These are phyloP conservation scores for Arthrobotrys entomopaga DNA, from an alignment of 2,329 filamentous ascomycete species.

Conservation along the genomic window DNA sequence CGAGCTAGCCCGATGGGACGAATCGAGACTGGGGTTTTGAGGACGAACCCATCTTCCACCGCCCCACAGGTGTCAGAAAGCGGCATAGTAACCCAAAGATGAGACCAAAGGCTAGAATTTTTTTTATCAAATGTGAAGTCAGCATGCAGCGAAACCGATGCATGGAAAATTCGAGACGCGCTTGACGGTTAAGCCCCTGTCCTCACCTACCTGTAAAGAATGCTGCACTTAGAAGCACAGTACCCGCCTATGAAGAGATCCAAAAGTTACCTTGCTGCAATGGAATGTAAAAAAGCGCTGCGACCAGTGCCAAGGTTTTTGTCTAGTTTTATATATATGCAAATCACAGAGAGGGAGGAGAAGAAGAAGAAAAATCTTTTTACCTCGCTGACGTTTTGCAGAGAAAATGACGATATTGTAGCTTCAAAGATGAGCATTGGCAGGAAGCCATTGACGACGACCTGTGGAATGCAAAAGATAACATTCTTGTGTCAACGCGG, in stretches of 20 bases:
- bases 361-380: background rate
- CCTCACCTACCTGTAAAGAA: constrained; percentile 50
- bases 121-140: constrained; percentile 10
- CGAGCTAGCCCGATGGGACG: constrained; percentile 16
- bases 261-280: constrained; percentile 28
- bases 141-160: constrained; percentile 26
- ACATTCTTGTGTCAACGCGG: constrained; percentile 46
- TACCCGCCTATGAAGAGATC: constrained; percentile 42
- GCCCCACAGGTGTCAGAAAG: constrained; percentile 52
- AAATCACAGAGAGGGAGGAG: background rate
- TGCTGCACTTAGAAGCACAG: constrained; percentile 52
- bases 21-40: constrained; percentile 8
- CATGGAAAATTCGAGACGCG: constrained; percentile 43
- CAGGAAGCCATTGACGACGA: constrained; percentile 53
- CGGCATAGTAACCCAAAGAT: constrained; percentile 51
- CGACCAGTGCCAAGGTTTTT: constrained; percentile 26
- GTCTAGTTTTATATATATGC: background rate
- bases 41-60: constrained; percentile 55
- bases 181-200: constrained; percentile 37
- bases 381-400: constrained; percentile 54
- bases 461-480: constrained; percentile 50
- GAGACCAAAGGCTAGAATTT: constrained; percentile 42
- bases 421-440: constrained; percentile 54
- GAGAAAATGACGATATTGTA: constrained; percentile 54
- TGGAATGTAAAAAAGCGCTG: constrained; percentile 50